Base-by-base conservation (phyloP, 257 asterid species). In the Thymus mandschuricus region DNA sequence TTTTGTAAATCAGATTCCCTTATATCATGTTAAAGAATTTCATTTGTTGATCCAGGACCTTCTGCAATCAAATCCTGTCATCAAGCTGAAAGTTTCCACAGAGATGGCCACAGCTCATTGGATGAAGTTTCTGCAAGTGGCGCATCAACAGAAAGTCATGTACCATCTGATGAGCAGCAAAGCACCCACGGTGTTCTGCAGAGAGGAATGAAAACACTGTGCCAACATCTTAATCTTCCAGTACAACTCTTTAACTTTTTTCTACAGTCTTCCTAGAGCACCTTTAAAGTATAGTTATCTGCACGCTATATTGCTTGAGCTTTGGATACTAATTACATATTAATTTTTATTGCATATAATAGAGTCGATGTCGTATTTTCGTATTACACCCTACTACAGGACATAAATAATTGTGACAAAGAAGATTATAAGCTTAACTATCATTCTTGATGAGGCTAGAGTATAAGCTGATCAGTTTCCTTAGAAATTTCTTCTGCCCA, bases 221-320 rank as follows among this genome's bases (percentile, higher is more conserved):
- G 89, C 77, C 78, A 81, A 74, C 71, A 74, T 79, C 87, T 88
- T 43, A 80, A 84, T 66, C 81, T 91, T 73, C 59, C 96, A 90
- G 98, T 93, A 91, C 68, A 30, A 51, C 77, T 84, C 74, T 69
- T 21, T 66, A 31, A 27, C 61, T n/a, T 33, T 68, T n/a, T 52
- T 70, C 65, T 58, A 59, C 35, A 35, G 27, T 58, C 72, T 61
- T 49, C 27, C 62, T 10, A 5, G 41, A 33, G 52, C 46, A 54
- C 35, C 34, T 38, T 38, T 7, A 38, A 38, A 4, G 41, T 38
- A 7, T 38, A 38, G 41, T 5, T 38, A 38, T 38, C 41, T 38
- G 41, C 41, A 38, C 6, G 40, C 34, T 29, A 15, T 58, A 71
- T 60, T 50, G 40, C 62, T 10, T 8, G 41, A 27, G 52, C 46